Percentiles rank a stretch among this genome's conserved stretches.
These are phyloP conservation scores for barley (Hordeum vulgare) DNA, from an alignment of 176 grass and related monocot genomes.

Conservation along the genomic window MorexV3_pseudomolecules_assembly NC_058524.1:109219136-109219635, in stretches of 20 bases:
- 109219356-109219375: background rate
- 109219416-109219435: conserved; percentile 3
- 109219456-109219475: background rate
- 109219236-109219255: conserved; percentile 25
- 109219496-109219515: conserved; percentile 4
- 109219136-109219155: background rate
- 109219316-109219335: conserved; percentile 12
- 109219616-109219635: no score
- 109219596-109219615: no score
- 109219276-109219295: background rate
- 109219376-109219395: background rate
- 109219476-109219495: conserved; percentile 7
- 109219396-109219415: conserved; percentile 17
- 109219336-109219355: background rate
- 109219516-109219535: background rate
- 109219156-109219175: background rate
- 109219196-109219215: background rate
- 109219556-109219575: no score
- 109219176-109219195: background rate
- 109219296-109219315: background rate
- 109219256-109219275: conserved; percentile 12
- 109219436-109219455: background rate
- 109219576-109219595: no score
- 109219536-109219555: no score
- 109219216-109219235: conserved; percentile 9